phyloP scores from a whole-genome alignment of 1,284 basidiomycete genomes.

The Sanguinoderma infundibulare region DNA sequence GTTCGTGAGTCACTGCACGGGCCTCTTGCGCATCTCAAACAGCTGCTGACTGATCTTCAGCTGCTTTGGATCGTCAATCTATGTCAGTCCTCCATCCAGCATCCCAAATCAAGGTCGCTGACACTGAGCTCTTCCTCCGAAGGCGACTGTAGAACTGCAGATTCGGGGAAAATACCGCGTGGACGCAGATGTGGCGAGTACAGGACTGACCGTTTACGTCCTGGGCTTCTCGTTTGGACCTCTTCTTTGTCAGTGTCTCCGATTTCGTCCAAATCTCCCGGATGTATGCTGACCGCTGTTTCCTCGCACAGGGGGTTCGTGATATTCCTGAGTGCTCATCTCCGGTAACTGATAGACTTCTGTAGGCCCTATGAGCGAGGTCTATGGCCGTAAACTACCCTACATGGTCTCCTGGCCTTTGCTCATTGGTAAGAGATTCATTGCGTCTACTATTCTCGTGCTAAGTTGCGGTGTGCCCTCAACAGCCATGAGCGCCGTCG shows the following conservation, averaged over 20 bases:
- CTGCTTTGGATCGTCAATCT: constrained; percentile 19
- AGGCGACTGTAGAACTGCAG: constrained; percentile 33
- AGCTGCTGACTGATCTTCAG: neutral
- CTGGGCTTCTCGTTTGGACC: constrained; percentile 34
- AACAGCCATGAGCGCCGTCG: constrained; percentile 2
- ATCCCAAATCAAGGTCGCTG: neutral
- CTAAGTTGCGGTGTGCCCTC: too few relatives aligned
- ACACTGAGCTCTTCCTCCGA: too few relatives aligned
- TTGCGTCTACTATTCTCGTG: too few relatives aligned
- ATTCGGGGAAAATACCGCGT: constrained; percentile 27
- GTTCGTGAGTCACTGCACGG: constrained; percentile 9
- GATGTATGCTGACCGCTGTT: too few relatives aligned
- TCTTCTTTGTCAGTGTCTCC: constrained; percentile 28
- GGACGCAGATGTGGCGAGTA: constrained; percentile 25
- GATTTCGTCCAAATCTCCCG: neutral
- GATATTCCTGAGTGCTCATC: neutral
- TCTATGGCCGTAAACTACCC: constrained; percentile 28
- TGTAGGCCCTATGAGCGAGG: constrained; percentile 32
- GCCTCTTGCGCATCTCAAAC: neutral
- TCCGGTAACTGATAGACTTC: neutral
- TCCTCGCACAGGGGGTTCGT: constrained; percentile 27
- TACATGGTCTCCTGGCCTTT: constrained; percentile 32
- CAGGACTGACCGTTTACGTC: constrained; percentile 34
- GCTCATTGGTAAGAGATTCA: constrained; percentile 29
- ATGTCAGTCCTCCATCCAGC: constrained; percentile 5